A percentile compares a stretch with the other conserved stretches of the same genome.
Conservation (phyloP, 495 filamentous ascomycete species). For the Ramalina peruviana region DNA sequence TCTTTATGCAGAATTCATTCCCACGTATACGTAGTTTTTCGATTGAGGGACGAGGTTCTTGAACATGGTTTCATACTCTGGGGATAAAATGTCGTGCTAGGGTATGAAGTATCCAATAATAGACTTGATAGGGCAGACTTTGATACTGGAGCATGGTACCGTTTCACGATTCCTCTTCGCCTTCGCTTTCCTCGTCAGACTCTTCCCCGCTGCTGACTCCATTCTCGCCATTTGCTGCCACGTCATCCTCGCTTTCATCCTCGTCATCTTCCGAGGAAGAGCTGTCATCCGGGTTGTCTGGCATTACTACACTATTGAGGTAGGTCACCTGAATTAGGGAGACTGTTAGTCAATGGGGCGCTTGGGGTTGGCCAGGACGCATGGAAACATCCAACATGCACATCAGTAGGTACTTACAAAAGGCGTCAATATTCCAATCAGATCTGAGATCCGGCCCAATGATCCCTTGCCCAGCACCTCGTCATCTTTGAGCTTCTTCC, state of each 20-base stretch:
- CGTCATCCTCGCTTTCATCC: slow-evolving; percentile 2
- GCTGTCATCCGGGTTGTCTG: slow-evolving; percentile 29
- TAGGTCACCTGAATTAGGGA: slow-evolving; percentile 37
- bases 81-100: no score
- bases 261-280: slow-evolving; percentile 1
- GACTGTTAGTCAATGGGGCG: not conserved
- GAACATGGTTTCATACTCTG: no score
- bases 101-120: no score
- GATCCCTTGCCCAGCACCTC: slow-evolving; percentile 36
- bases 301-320: slow-evolving; percentile 52
- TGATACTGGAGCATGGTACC: no score
- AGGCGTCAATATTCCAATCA: slow-evolving; percentile 44
- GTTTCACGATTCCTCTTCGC: no score
- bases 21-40: no score
- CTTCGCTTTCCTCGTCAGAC: no score
- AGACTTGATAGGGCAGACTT: no score
- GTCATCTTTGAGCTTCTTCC: slow-evolving; percentile 45
- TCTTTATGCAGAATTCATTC: no score
- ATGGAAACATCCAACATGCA: not conserved
- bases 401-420: slow-evolving; percentile 39
- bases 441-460: slow-evolving; percentile 38
- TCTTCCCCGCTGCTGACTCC: no score
- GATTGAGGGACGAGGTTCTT: no score
- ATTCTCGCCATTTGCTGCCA: not conserved
- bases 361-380: not conserved